Evolutionary conservation across 805 yeast genomes (phyloP), one percentile per base, ranked within the genome.

Genomic region (Monosporozyma unispora): DNA sequence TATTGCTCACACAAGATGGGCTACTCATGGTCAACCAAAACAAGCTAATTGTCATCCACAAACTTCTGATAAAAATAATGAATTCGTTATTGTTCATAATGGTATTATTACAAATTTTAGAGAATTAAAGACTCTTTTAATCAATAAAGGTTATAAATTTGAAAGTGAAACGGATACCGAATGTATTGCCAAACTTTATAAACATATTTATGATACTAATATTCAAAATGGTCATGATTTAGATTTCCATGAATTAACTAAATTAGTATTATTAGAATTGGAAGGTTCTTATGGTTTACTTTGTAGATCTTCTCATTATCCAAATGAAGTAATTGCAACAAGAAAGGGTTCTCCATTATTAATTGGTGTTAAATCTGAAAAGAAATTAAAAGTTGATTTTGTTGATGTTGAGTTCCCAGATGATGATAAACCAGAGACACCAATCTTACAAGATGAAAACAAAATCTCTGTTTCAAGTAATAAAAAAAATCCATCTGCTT

Each of bases 1-100:
- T 65, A 93, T 93, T 67, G 98, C 99, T 22, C 99, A 93, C 71
- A 93, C 99, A 12, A 86, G 99, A 75, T 93, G 99, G 99, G 99
- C 99, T 47, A 93, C 99, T 37, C 99, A 93, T 69, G 99, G 99
- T 70, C 87, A 82, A 61, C 97, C 97, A 50, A 81, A 80, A 57
- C 80, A 77, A 54, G 60, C 69, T 53, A 93, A 93, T 75, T 93
- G 98, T 67, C 99, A 93, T 68, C 99, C 99, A 45, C 98, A 91
- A 66, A 75, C 91, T 56, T 87, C 96, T 1, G 99, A 88, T 67
- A 77, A 79, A 9, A 69, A 70, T 44, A 84, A 84, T 59, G 96
- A 90, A 68, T 93, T 93, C 61, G 80, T 87, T 42, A 82, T 93
- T 55, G 98, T 93, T 47, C 99, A 93, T 75, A 93, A 93, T 62